These are phyloP conservation scores for Puccinia horiana DNA, from an alignment of 1,284 basidiomycete species.

Conservation along the genomic window DNA sequence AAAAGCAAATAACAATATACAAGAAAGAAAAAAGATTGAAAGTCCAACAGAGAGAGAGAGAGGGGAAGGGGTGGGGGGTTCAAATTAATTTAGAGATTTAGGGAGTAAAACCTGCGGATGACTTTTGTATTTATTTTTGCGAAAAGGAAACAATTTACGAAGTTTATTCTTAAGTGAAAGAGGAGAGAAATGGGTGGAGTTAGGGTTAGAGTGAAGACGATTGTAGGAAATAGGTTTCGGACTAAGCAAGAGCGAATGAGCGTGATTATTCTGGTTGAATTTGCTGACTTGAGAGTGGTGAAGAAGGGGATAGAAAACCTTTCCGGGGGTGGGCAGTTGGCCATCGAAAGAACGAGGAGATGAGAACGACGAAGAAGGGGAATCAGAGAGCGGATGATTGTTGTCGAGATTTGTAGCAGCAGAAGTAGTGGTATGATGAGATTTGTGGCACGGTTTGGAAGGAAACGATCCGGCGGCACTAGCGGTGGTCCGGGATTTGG, in stretches of 20 bases:
- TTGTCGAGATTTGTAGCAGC: background rate
- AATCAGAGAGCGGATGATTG: too few relatives aligned
- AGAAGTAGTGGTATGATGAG: too few relatives aligned
- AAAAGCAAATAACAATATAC: too few relatives aligned
- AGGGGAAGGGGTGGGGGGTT: too few relatives aligned
- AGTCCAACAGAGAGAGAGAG: too few relatives aligned
- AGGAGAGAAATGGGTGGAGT: background rate
- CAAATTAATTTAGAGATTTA: too few relatives aligned
- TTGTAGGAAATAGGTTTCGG: background rate
- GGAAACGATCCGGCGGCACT: too few relatives aligned
- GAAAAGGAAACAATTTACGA: background rate
- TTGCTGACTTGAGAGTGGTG: background rate
- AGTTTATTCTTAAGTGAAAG: background rate
- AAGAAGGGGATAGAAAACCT: slow-evolving; percentile 3
- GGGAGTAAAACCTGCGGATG: too few relatives aligned
- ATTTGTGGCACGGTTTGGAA: too few relatives aligned
- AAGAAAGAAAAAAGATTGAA: too few relatives aligned
- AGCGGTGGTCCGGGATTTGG: background rate
- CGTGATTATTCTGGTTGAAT: background rate
- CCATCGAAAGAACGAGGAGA: background rate
- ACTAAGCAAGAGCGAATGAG: background rate
- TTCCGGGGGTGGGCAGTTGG: background rate
- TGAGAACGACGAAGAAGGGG: background rate
- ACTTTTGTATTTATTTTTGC: background rate
- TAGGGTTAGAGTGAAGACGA: background rate